Conservation (phyloP, 2,329 filamentous ascomycete species). For the Pestalotiopsis sp. region DNA sequence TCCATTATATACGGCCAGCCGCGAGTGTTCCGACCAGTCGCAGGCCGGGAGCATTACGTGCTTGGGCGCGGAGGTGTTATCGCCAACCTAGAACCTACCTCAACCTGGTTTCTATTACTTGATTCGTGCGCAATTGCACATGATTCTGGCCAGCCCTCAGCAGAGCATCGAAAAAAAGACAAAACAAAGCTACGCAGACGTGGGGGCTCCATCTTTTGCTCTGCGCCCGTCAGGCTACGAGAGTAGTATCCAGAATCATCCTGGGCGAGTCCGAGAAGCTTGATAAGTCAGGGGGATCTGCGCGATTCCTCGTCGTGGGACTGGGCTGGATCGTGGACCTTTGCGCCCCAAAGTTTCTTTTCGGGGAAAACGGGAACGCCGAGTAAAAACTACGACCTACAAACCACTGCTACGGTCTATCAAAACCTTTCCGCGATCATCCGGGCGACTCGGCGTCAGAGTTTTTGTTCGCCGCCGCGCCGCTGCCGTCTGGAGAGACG, state of each 20-base stretch:
- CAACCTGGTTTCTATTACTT: conserved; percentile 11
- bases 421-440: not conserved
- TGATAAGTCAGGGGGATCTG: not conserved
- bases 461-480: not conserved
- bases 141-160: not conserved
- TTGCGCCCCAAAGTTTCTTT: not conserved
- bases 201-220: not conserved
- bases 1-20: not conserved
- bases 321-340: not conserved
- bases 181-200: not conserved
- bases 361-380: not conserved
- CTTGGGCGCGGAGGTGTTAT: conserved; percentile 7
- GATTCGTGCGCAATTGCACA: conserved; percentile 9
- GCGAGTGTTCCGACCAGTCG: conserved; percentile 4
- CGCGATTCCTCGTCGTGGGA: not conserved
- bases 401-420: not conserved
- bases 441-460: not conserved
- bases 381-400: not conserved
- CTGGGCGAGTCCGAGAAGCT: not conserved
- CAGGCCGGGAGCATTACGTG: conserved; percentile 8
- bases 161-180: not conserved
- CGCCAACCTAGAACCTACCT: conserved; percentile 5
- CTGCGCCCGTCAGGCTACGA: not conserved
- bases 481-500: too few species aligned
- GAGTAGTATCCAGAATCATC: not conserved